phyloP scores from a whole-genome alignment of 352 stramenopile species.

The Globisporangium lucens region DNA sequence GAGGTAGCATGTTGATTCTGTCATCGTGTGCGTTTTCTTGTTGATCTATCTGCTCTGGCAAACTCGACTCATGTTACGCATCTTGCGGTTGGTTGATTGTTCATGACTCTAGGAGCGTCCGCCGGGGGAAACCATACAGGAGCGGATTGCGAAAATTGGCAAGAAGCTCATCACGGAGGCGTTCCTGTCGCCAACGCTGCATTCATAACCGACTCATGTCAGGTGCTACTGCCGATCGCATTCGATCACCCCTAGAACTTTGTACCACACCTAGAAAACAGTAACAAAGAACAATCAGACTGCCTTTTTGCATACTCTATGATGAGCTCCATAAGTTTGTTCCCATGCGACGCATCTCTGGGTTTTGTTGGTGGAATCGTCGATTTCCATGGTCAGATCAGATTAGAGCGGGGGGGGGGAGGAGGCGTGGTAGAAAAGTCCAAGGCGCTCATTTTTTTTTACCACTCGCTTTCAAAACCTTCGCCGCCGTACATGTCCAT shows the following conservation, averaged over 20 bases:
- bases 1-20: neutral
- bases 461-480: slow-evolving; percentile 54
- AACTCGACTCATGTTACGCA: neutral
- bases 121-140: slow-evolving; percentile 27
- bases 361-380: neutral
- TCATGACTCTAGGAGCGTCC: neutral
- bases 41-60: neutral
- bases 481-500: slow-evolving; percentile 49
- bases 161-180: slow-evolving; percentile 67
- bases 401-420: no score
- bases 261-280: neutral
- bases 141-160: slow-evolving; percentile 68
- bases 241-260: neutral
- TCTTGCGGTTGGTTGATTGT: neutral
- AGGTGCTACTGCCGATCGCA: no score
- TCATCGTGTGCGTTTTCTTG: neutral
- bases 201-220: neutral
- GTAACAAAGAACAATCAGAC: neutral
- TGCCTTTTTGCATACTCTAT: slow-evolving; percentile 2
- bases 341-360: neutral
- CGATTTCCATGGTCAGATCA: neutral
- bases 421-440: neutral
- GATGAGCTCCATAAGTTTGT: neutral
- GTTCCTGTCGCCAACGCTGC: slow-evolving; percentile 28
- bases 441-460: neutral